Base-by-base conservation (phyloP, 1,284 basidiomycete genomes). In the Pterulicium gracile region DNA sequence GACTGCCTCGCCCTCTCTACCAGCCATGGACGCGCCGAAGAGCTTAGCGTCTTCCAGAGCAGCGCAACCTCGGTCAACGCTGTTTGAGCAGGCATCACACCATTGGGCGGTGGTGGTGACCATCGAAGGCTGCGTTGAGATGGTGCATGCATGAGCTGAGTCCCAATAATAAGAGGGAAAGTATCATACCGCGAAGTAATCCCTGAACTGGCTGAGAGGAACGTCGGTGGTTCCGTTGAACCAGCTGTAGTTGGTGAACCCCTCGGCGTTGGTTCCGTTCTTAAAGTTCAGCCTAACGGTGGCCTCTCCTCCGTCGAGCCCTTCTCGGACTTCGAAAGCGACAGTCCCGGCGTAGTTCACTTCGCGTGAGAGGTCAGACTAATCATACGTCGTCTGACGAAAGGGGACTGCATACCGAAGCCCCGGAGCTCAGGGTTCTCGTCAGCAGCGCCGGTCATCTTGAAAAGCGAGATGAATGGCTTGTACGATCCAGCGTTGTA, bases 391-490 rank as follows among this genome's bases (percentile, higher is more conserved):
- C n/a, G 15, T 15, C 20, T 15, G 24, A 2, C 19, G 20, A 32
- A 46, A 18, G 23, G 20, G 41, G 58, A 27, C 46, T 34, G 67
- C 64, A 49, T 46, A 79, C 82, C 80, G 51, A 88, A 77, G n/a
- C 74, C 79, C 27, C 72, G 66, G 12, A 86, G 65, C 52, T 75
- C 57, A 2, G 79, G 75, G 52, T 76, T 69, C 42, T 64, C 58
- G 35, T 72, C 58, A 18, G 69, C 65, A 35, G 70, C 69, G 18
- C 76, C 72, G 0, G 81, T 86, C 72, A 90, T 79, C 60, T 84
- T 81, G 69, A 89, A 86, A 47, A 91, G 65, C 14, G 85, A 85
- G 48, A 91, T 64, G 68, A 90, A 85, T 1, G 88, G 87, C 61
- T 90, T 89, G 69, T 91, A 91, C 4, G 85, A 77, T 32, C 81